Conservation (phyloP, 257 asterid species). For the Penstemon davidsonii region DNA sequence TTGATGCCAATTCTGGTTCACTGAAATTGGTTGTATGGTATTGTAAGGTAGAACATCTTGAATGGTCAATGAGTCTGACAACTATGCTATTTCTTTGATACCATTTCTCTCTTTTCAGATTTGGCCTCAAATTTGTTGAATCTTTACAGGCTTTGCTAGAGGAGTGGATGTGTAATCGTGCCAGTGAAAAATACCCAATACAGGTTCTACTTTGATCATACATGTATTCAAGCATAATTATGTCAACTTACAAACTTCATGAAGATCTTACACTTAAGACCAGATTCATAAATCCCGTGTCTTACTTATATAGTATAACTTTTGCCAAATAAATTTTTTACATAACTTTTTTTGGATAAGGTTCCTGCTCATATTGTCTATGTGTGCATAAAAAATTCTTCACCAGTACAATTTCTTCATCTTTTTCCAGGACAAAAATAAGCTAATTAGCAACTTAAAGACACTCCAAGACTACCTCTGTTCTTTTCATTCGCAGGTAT, state of each 20-base stretch:
- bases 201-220: conserved; percentile 52
- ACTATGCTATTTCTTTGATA: conserved; percentile 3
- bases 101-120: conserved; percentile 10
- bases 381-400: conserved; percentile 21
- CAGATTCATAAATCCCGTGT: conserved; percentile 2
- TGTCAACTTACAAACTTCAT: conserved; percentile 19
- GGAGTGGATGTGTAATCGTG: conserved; percentile 87
- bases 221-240: conserved; percentile 14
- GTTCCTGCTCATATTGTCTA: conserved; percentile 15
- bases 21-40: not conserved
- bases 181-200: conserved; percentile 66
- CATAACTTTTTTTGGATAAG: conserved; percentile 5
- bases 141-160: conserved; percentile 82
- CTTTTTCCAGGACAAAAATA: conserved; percentile 79
- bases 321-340: not conserved
- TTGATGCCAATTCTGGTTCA: conserved; percentile 3
- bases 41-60: conserved; percentile 20
- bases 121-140: conserved; percentile 23
- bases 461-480: conserved; percentile 91
- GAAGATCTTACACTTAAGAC: conserved; percentile 1
- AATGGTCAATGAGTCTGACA: conserved; percentile 17
- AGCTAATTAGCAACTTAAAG: conserved; percentile 75
- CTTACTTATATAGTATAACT: not conserved
- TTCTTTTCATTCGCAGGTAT: conserved; percentile 87
- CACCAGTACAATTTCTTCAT: conserved; percentile 21